Base-by-base conservation (phyloP, 257 asterid species). In the Solanum virginianum region DNA sequence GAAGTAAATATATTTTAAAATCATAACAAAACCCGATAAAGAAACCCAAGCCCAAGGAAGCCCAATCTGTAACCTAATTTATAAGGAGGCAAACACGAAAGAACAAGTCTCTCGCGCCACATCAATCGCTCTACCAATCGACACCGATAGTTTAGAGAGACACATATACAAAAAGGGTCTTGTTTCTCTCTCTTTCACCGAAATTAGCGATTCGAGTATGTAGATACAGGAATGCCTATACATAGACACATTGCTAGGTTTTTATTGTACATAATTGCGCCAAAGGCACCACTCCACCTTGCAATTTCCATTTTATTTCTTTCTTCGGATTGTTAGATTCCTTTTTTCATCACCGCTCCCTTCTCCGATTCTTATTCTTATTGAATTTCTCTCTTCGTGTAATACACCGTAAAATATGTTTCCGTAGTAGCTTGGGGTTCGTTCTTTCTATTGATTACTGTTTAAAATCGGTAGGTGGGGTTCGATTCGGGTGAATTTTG, bases 101-200 rank as follows among this genome's bases (percentile, higher is more conserved):
- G 83, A 84, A 56, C 79, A 60, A 49, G 85, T 69, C 83, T 87
- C 86, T 87, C 82, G 68, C 89, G 87, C 87, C 80, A 80, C 85
- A 70, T 47, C 86, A 80, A 66, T 29, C 4, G 45, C 80, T 56
- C 89, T 55, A 66, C 85, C 83, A 20, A 56, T 56, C 66, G 77
- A 87, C 85, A 70, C 85, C 22, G 24, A 82, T 24, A 14, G 74
- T 5, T 13, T 16, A 59, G 71, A 56, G 60, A 82, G 57, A 85
- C 62, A 32, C 86, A n/a, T 49, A 69, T 5, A 15, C 36, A 68
- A 9, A 36, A 36, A 36, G 5, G 39, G 85, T 24, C 84, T 29
- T 84, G 47, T 59, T 32, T 72, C 83, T 82, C 81, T 80, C 87
- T 60, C 86, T 13, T 75, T 86, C 85, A 75, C 68, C 82, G 75